Evolutionary conservation across 2,329 filamentous ascomycete genomes (phyloP).

Genomic region (Neonectria punicea): DNA sequence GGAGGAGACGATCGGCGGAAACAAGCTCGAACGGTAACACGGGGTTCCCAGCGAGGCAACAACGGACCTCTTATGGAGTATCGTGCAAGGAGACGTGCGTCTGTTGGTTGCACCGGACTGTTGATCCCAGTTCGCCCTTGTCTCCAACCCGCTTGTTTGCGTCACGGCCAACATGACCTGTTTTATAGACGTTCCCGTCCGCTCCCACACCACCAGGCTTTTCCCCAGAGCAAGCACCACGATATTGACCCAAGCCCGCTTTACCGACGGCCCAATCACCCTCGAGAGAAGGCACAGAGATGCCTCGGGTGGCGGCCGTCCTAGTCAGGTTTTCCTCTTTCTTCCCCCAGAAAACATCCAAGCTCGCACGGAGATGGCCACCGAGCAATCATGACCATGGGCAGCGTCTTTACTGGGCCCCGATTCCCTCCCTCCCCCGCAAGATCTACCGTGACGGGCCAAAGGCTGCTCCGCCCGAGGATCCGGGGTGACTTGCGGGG

Average conservation of each 20-base stretch:
- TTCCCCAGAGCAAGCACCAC: conserved; percentile 6
- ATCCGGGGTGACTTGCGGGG: conserved; percentile 41
- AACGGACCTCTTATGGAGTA: neutral
- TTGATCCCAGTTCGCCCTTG: conserved; percentile 10
- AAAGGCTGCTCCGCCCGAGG: conserved; percentile 19
- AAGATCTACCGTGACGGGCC: conserved; percentile 37
- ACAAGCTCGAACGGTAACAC: conserved; percentile 27
- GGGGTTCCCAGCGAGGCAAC: conserved; percentile 16
- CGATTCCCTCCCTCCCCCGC: conserved; percentile 25
- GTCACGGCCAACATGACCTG: conserved; percentile 7
- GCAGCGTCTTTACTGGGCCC: conserved; percentile 11
- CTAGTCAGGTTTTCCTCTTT: neutral
- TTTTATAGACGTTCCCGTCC: conserved; percentile 3
- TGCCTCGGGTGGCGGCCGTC: conserved; percentile 42
- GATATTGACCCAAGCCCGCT: neutral
- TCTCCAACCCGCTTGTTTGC: conserved; percentile 5
- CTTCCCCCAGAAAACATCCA: too few species aligned
- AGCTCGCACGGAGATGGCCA: neutral
- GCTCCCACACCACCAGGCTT: neutral
- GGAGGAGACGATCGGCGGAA: conserved; percentile 21
- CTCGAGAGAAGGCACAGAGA: conserved; percentile 12
- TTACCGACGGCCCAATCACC: conserved; percentile 36
- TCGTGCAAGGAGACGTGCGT: conserved; percentile 4
- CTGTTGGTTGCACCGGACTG: neutral
- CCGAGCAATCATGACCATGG: neutral